Evolutionary conservation across 257 asterid genomes (phyloP), one percentile per base, ranked within the genome.

Genomic region (Penstemon eatonii): DNA sequence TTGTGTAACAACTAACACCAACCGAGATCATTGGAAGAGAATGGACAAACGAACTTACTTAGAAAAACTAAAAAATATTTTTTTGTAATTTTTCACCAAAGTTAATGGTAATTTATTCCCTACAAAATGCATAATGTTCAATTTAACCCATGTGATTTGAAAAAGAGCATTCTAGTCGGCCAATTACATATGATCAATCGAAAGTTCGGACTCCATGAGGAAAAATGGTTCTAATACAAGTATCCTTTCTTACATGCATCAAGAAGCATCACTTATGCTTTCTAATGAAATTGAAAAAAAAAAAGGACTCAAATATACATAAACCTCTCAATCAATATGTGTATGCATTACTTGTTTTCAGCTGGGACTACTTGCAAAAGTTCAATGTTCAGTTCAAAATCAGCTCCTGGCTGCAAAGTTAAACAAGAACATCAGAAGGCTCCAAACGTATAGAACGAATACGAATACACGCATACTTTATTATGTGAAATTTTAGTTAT

Each of bases 311-410:
- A 41, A 60, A 69, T 54, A 10, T 71, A 77, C 80, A 70, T n/a
- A 40, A 62, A 65, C 55, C 51, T 46, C 66, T 36, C 47, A 37
- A 41, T 64, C 69, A 7, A 3, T 15, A 55, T 50, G 33, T 40
- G 7, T 36, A 42, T 4, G 37, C 12, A 67, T 83, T 74, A 79
- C 79, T 85, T 85, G 68, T 70, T 62, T 70, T 79, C 85, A 39
- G 87, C 81, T 58, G 75, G 53, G 60, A 36, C 75, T 69, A 88
- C 93, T 88, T 88, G 77, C 87, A 92, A 57, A 56, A 92, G 90
- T 73, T 92, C 98, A 74, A 92, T 88, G 76, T 92, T 90, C 67
- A 92, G 78, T 51, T 90, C 91, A 50, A 92, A 92, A 12, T 92
- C 83, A 0, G 88, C 87, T 63, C 87, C 96, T 25, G 97, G 89